A percentile compares a stretch with the other conserved stretches of the same genome.
These are phyloP conservation scores for Lizonia empirigonia DNA, from an alignment of 2,329 filamentous ascomycete genomes.

Conservation along the genomic window DNA sequence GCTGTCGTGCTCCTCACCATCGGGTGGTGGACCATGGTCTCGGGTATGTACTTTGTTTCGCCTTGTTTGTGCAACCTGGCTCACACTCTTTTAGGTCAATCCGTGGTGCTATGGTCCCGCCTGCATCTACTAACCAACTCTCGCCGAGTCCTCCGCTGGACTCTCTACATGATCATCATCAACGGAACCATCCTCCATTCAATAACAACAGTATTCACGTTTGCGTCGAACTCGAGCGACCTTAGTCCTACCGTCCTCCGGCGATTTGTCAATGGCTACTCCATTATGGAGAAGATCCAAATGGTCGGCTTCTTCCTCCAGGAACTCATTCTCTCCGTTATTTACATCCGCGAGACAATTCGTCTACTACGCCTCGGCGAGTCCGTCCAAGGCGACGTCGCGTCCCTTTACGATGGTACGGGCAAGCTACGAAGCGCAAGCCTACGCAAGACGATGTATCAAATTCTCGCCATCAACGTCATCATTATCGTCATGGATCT, in stretches of 20 bases:
- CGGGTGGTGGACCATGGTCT: slow-evolving; percentile 66
- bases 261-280: slow-evolving; percentile 46
- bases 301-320: slow-evolving; percentile 53
- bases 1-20: slow-evolving; percentile 55
- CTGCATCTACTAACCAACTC: slow-evolving; percentile 65
- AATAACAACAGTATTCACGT: slow-evolving; percentile 61
- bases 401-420: slow-evolving; percentile 40
- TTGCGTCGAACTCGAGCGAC: slow-evolving; percentile 54
- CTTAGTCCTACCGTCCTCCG: slow-evolving; percentile 23
- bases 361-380: slow-evolving; percentile 49
- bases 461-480: slow-evolving; percentile 43
- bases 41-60: slow-evolving; percentile 35
- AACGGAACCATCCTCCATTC: slow-evolving; percentile 61
- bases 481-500: slow-evolving; percentile 44
- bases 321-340: slow-evolving; percentile 47
- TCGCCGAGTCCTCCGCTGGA: slow-evolving; percentile 54
- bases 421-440: slow-evolving; percentile 27
- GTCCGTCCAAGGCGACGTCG: slow-evolving; percentile 31
- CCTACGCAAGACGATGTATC: slow-evolving; percentile 42
- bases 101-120: slow-evolving; percentile 66
- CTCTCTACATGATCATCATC: slow-evolving; percentile 63
- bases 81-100: slow-evolving; percentile 53
- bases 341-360: slow-evolving; percentile 62
- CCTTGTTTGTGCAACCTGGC: neutral
- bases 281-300: slow-evolving; percentile 54